Evolutionary conservation across 148 eudicot species (phyloP), one percentile per base, ranked within the genome.

Genomic region (Polygonum maritimum): DNA sequence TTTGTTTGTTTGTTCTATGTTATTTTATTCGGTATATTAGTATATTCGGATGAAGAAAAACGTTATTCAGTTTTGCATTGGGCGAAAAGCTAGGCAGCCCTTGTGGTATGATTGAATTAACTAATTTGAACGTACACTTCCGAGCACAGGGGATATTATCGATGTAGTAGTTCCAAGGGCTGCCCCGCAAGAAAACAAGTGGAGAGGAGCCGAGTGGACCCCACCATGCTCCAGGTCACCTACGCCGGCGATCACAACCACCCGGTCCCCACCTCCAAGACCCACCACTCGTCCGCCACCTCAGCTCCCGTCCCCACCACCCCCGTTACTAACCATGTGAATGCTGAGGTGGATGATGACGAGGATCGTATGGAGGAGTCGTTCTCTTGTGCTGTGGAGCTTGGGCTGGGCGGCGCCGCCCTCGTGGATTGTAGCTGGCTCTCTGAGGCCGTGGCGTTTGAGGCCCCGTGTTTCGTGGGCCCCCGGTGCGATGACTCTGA

Each of bases 111-210:
- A 26, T 26, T 26, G 31, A 26, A 1, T 26, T 26, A 26, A 26
- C 31, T 26, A 26, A 26, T 26, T 26, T 26, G 31, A 26, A 26
- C 0, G 31, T 26, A 26, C 31, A 26, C 31, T 13, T 16, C 12
- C 69, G 40, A 33, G 18, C 39, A 86, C 39, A 86, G 92, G 82
- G 92, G 89, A 69, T 88, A 88, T 79, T 88, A 88, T 83, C 83
- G 92, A 71, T 88, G 92, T 71, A 89, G 92, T 78, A 86, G 88
- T 74, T 89, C 89, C 38, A 89, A 89, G 74, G 92, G 92, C 0
- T 89, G 92, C 77, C 89, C 89, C 0, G 92, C 92, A 4, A 86
- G 89, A 79, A 88, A 88, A 79, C 92, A 88, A 85, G 88, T 88
- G 5, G 92, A 89, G 71, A 79, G 89, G 76, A 87, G 84, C 74